A percentile compares a stretch with the other conserved stretches of the same genome.
Evolutionary conservation across 176 grass and related monocot genomes (phyloP).

Genomic region (Aegilops sharonensis): DNA sequence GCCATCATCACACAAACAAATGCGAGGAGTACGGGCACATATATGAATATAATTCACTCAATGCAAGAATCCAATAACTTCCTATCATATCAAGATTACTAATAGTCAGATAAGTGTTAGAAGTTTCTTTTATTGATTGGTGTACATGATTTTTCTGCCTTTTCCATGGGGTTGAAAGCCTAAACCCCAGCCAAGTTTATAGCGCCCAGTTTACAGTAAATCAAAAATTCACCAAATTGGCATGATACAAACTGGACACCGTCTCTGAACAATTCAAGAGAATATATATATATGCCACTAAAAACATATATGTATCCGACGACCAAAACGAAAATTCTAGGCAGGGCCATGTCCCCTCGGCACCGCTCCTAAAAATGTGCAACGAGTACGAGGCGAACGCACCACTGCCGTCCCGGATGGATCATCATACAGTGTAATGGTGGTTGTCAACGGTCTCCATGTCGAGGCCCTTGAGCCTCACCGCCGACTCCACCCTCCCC

Average conservation of each 20-base stretch:
- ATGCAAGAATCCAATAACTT: background rate
- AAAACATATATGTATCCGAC: background rate
- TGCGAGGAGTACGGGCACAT: too few relatives aligned
- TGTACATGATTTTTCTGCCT: too few relatives aligned
- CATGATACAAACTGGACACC: background rate
- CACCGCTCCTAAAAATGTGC: slow-evolving; percentile 16
- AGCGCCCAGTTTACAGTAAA: background rate
- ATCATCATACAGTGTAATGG: slow-evolving; percentile 70
- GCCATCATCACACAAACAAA: too few relatives aligned
- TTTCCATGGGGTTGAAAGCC: background rate
- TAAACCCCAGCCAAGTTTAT: background rate
- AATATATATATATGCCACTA: background rate
- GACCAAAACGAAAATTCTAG: background rate
- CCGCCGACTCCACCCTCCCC: slow-evolving; percentile 64
- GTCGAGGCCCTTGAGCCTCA: slow-evolving; percentile 85
- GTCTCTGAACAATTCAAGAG: background rate
- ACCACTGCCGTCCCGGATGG: background rate
- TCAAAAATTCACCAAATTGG: slow-evolving; percentile 2
- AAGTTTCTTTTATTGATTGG: too few relatives aligned
- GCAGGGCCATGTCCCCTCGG: background rate
- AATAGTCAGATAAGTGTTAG: too few relatives aligned
- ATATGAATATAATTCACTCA: background rate
- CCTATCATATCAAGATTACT: background rate
- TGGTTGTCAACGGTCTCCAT: slow-evolving; percentile 64
- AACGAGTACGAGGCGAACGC: background rate